A percentile compares a stretch with the other conserved stretches of the same genome.
Evolutionary conservation across 1,284 basidiomycete species (phyloP).

Genomic region (Sporisorium sorghi): DNA sequence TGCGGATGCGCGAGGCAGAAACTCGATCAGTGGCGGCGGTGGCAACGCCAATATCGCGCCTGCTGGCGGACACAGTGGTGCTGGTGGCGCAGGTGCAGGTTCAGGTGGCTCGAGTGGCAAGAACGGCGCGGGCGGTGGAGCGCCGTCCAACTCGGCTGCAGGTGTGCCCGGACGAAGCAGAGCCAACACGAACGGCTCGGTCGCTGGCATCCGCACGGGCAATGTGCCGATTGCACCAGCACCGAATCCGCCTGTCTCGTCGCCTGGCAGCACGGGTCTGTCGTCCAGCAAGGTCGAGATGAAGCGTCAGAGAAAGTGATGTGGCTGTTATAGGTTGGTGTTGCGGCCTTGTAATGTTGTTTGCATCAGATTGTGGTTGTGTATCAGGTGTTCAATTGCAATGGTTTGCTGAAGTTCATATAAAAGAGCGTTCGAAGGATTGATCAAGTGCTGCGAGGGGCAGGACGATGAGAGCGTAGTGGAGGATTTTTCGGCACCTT

Average conservation of each 20-base stretch:
- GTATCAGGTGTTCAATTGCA: background rate
- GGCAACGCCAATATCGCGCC: constrained; percentile 31
- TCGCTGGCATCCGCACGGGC: constrained; percentile 45
- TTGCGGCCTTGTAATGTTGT: too few species aligned
- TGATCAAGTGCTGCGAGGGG: background rate
- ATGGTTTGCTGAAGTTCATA: background rate
- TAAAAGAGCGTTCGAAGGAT: background rate
- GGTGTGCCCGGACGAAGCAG: constrained; percentile 3
- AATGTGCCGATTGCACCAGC: constrained; percentile 52
- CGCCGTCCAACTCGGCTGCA: background rate
- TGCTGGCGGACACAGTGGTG: constrained; percentile 14
- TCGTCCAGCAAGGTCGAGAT: constrained; percentile 41
- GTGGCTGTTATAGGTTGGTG: too few species aligned
- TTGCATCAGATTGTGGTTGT: background rate
- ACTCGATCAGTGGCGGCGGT: constrained; percentile 15
- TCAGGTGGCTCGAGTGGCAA: constrained; percentile 1
- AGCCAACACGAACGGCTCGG: constrained; percentile 35
- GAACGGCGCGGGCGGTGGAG: constrained; percentile 15
- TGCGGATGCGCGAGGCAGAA: constrained; percentile 27
- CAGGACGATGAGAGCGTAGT: too few species aligned
- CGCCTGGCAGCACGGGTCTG: constrained; percentile 37
- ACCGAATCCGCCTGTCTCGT: constrained; percentile 44
- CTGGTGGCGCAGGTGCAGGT: too few species aligned
- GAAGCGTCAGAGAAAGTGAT: constrained; percentile 50
- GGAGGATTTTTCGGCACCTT: too few species aligned